phyloP scores from a whole-genome alignment of 2,329 filamentous ascomycete genomes.

The Penicillium sp. region DNA sequence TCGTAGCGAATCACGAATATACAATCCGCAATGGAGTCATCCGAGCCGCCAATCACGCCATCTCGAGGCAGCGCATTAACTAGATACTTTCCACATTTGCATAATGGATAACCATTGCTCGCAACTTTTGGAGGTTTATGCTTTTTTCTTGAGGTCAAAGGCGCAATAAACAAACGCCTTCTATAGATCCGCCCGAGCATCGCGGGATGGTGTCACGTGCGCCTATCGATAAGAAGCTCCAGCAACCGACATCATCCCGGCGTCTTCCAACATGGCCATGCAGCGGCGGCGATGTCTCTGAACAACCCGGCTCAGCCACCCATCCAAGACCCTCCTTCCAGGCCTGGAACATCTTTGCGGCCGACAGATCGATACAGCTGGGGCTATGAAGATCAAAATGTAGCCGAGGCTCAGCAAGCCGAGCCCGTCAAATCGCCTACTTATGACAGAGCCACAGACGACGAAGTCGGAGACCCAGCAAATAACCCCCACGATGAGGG shows the following conservation, averaged over 20 bases:
- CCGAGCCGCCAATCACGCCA: not conserved
- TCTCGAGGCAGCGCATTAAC: no score
- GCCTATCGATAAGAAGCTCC: not conserved
- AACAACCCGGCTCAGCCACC: constrained; percentile 20
- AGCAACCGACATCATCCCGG: not conserved
- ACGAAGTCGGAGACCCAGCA: not conserved
- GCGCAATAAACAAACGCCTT: no score
- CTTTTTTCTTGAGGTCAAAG: no score
- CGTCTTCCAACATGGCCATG: constrained; percentile 24
- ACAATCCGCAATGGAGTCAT: not conserved
- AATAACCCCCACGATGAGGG: constrained; percentile 13
- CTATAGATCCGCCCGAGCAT: no score
- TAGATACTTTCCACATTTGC: no score
- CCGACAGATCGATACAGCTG: constrained; percentile 9
- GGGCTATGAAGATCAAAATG: constrained; percentile 7
- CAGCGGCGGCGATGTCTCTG: constrained; percentile 39
- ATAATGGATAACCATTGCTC: no score
- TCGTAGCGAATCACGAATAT: no score
- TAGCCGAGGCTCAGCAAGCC: constrained; percentile 9
- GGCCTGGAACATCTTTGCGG: constrained; percentile 17
- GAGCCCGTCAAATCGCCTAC: constrained; percentile 2
- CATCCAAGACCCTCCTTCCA: constrained; percentile 12
- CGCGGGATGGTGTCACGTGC: not conserved
- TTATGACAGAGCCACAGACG: constrained; percentile 9
- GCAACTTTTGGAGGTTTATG: no score